These are phyloP conservation scores for Solanum acaule DNA, from an alignment of 257 asterid genomes.

Conservation along the genomic window DNA sequence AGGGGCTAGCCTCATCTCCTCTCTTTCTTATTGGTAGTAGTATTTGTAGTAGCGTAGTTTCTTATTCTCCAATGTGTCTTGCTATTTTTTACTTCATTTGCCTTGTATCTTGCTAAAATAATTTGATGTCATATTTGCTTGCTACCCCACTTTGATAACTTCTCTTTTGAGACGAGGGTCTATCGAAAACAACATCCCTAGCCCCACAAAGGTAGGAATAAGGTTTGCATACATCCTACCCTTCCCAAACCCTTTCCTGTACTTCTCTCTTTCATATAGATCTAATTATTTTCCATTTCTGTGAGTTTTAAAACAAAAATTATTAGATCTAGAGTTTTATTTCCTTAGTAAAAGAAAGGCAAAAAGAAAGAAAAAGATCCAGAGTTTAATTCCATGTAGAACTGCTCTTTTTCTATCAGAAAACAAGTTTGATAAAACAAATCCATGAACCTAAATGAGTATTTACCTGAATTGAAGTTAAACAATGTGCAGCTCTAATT, in stretches of 20 bases:
- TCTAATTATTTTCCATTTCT: neutral
- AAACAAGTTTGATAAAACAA: neutral
- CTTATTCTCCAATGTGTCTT: neutral
- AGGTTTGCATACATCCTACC: neutral
- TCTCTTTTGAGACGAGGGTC: neutral
- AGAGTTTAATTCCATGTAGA: neutral
- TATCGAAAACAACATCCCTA: neutral
- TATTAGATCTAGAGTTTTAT: neutral
- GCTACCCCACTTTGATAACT: neutral
- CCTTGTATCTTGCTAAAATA: neutral
- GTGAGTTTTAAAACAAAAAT: neutral
- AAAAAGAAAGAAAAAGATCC: neutral
- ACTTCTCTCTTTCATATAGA: neutral
- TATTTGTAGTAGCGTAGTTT: neutral
- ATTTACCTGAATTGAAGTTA: slow-evolving; percentile 95
- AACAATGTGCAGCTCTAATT: slow-evolving; percentile 98
- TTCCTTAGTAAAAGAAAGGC: neutral
- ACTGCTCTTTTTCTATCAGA: neutral
- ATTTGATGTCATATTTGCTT: neutral
- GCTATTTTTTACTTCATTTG: neutral
- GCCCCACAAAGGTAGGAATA: neutral
- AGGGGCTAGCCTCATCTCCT: neutral
- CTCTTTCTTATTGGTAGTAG: neutral
- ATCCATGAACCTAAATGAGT: slow-evolving; percentile 2
- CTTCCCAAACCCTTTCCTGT: neutral